Base-by-base conservation (phyloP, 768 basidiomycete genomes). In the Dioszegia aurantiaca region DNA sequence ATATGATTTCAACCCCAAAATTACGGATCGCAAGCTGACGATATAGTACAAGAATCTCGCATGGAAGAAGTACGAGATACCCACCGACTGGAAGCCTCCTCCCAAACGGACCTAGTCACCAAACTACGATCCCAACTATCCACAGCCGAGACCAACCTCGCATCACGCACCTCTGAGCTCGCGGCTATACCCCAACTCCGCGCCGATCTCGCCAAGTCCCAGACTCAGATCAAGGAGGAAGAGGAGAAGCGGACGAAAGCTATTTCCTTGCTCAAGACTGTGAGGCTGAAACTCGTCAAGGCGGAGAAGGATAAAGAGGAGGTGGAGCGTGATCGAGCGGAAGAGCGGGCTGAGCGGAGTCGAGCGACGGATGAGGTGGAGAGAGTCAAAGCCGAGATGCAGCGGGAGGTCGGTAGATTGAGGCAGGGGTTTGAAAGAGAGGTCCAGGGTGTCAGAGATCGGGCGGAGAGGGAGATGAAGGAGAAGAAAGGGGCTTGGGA, bases 161-260 rank as follows among this genome's bases (percentile, higher is more conserved):
- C 69, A 0, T 51, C 66, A 0, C 58, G 64, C 36, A 61, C 80
- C 1, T 83, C 81, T 55, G 83, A 81, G 40, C 81, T 82, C 52
- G 76, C 78, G 0, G 85, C 88, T 39, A 77, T 86, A 0, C 81
- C 82, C 2, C 81, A 80, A 17, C 78, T 91, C n/a, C 80, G 81
- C 45, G 75, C 80, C 17, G 89, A 95, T 56, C 75, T 86, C 0
- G 82, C 85, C 45, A 83, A 82, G 43, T 77, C 82, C 2, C 86
- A 84, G 62, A 79, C 79, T 19, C 55, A 80, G 10, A 86, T 85
- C 4, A 95, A 89, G 74, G 93, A 97, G 60, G 95, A 98, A 72
- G 95, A 98, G 75, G 95, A 99, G 78, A 98, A 99, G 77, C 85
- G 94, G 12, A 84, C 86, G 19, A 99, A 98, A 70, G 93, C 93